These are phyloP conservation scores for Mycena sp. DNA, from an alignment of 1,284 basidiomycete species.

Conservation along the genomic window DNA sequence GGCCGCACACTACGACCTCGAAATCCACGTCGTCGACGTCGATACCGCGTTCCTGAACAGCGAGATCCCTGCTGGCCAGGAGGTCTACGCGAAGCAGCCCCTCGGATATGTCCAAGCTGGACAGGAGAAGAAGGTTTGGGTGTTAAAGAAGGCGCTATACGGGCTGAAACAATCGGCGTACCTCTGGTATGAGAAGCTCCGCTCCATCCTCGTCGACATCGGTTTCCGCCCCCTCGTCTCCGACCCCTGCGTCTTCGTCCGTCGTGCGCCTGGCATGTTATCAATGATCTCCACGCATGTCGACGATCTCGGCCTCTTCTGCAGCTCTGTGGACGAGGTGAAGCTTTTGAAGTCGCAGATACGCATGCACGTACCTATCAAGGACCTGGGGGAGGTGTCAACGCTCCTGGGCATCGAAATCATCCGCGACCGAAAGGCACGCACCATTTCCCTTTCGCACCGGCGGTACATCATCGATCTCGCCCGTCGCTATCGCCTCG, in stretches of 20 bases:
- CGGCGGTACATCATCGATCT: constrained; percentile 36
- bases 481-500: constrained; percentile 26
- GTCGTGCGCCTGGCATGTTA: neutral
- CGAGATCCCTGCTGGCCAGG: too few relatives aligned
- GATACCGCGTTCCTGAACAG: constrained; percentile 16
- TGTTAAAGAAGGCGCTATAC: constrained; percentile 22
- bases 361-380: constrained; percentile 31
- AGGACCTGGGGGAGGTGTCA: constrained; percentile 33
- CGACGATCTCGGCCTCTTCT: constrained; percentile 11
- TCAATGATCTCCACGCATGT: constrained; percentile 9
- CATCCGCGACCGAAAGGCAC: too few relatives aligned
- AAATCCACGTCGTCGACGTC: constrained; percentile 37
- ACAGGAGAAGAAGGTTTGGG: constrained; percentile 10
- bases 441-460: constrained; percentile 36
- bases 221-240: too few relatives aligned
- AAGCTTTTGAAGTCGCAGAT: constrained; percentile 23
- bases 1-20: constrained; percentile 39
- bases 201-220: too few relatives aligned
- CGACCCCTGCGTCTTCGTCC: too few relatives aligned
- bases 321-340: constrained; percentile 16
- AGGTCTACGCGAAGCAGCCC: too few relatives aligned
- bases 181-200: constrained; percentile 29
- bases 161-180: constrained; percentile 29
- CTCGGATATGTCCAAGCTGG: neutral
- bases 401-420: constrained; percentile 39